A percentile compares a stretch with the other conserved stretches of the same genome.
phyloP scores from a whole-genome alignment of 1,284 basidiomycete species.

The Ceratobasidium sp. region DNA sequence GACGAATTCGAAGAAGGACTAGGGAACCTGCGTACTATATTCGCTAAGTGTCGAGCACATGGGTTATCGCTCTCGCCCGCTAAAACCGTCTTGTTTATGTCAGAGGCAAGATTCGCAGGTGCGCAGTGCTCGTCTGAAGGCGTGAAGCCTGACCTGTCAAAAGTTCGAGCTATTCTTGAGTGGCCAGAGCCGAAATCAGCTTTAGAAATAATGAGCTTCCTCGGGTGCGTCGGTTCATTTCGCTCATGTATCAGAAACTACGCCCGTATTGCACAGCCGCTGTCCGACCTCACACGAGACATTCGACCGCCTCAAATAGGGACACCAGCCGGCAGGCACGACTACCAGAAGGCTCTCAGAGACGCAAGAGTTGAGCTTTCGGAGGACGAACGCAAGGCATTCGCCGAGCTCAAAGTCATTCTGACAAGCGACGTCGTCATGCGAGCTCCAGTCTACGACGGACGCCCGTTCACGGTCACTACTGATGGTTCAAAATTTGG shows the following conservation, averaged over 20 bases:
- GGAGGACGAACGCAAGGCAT: slow-evolving; percentile 47
- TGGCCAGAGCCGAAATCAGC: slow-evolving; percentile 38
- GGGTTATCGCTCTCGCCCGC: slow-evolving; percentile 22
- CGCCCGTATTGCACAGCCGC: slow-evolving; percentile 43
- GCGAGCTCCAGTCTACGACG: slow-evolving; percentile 47
- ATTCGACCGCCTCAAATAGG: neutral
- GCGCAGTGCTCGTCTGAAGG: slow-evolving; percentile 9
- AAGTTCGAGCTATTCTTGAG: slow-evolving; percentile 35
- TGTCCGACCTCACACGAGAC: slow-evolving; percentile 47
- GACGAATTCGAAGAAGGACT: slow-evolving; percentile 32
- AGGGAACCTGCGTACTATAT: neutral
- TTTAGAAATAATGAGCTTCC: slow-evolving; percentile 32
- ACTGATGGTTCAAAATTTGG: slow-evolving; percentile 51
- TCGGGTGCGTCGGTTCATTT: slow-evolving; percentile 23
- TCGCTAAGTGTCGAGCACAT: slow-evolving; percentile 5
- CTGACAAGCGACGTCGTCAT: slow-evolving; percentile 50
- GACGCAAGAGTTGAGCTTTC: slow-evolving; percentile 45
- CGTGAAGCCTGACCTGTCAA: slow-evolving; percentile 19
- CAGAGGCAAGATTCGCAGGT: slow-evolving; percentile 36
- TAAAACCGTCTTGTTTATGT: slow-evolving; percentile 39
- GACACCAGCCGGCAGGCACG: neutral
- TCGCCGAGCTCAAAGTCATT: slow-evolving; percentile 47
- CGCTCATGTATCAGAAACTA: slow-evolving; percentile 39
- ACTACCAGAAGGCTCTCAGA: slow-evolving; percentile 37
- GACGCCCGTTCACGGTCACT: slow-evolving; percentile 50